Evolutionary conservation across 768 basidiomycete species (phyloP), one percentile per base, ranked within the genome.

Genomic region (Cystofilobasidium bisporidii): DNA sequence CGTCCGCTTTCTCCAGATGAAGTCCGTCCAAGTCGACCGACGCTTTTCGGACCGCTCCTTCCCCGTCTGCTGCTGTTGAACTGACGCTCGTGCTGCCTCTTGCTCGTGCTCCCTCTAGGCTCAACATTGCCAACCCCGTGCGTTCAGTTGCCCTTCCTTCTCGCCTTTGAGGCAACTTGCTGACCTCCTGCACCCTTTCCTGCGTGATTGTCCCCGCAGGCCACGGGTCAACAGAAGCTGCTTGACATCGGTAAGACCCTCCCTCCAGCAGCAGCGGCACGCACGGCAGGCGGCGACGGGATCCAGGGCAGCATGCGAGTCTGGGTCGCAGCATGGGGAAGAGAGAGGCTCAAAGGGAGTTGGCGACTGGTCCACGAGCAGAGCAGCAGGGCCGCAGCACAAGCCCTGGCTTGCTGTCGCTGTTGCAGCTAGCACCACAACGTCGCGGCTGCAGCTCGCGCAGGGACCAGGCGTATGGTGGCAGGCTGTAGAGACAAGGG

Each of bases 171-270:
- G n/a, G 14, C 53, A 56, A 15, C 53, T 48, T 24, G 28, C 48
- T 50, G 18, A 56, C 60, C 40, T 41, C n/a, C 32, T 41, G 24
- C 33, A 32, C 10, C 11, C 30, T 28, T 32, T 15, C 18, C 20
- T 24, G 22, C 50, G n/a, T 30, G 9, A 8, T 24, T n/a, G n/a
- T n/a, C n/a, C n/a, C n/a, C n/a, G 20, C 30, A 56, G 80, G 92
- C 92, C 72, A 98, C 93, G 67, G 93, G 92, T 79, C 87, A 87
- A 76, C 93, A 96, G 87, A 98, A 97, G 83, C 85, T 87, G 78
- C 79, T 94, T 82, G 91, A 93, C 77, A 76, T 93, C 78, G 93
- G 67, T 68, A 22, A 68, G 67, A 22, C 24, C 14, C 4, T 38
- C 17, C 30, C 20, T n/a, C 28, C 24, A 2, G 3, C 26, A 0